Percentiles rank a stretch among this genome's conserved stretches.
Conservation (phyloP, 2,329 filamentous ascomycete species). For the Microdochium bolleyi region DNA sequence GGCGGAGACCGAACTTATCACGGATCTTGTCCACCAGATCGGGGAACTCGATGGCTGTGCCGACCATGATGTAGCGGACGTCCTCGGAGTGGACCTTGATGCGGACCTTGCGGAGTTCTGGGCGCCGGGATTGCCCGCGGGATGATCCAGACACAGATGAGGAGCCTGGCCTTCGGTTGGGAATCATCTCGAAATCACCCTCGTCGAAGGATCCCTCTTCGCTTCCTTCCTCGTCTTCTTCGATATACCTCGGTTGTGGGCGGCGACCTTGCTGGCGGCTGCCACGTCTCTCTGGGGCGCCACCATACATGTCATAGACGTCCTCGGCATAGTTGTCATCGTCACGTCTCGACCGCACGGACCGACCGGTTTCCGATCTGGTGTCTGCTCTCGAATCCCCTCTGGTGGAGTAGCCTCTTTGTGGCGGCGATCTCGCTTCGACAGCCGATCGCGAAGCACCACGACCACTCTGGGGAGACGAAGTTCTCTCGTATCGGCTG, state of each 20-base stretch:
- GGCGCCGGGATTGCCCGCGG: slow-evolving; percentile 48
- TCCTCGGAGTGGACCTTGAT: slow-evolving; percentile 91
- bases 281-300: slow-evolving; percentile 19
- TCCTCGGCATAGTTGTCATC: slow-evolving; percentile 61
- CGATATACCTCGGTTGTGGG: slow-evolving; percentile 56
- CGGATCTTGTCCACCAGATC: slow-evolving; percentile 74
- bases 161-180: slow-evolving; percentile 38
- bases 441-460: slow-evolving; percentile 27
- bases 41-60: slow-evolving; percentile 61
- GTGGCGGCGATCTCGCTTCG: slow-evolving; percentile 36
- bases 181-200: slow-evolving; percentile 73
- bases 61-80: slow-evolving; percentile 86
- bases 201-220: slow-evolving; percentile 69
- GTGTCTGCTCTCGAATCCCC: neutral
- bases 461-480: slow-evolving; percentile 32
- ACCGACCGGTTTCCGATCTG: too few species aligned
- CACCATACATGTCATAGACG: slow-evolving; percentile 56
- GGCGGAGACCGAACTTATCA: slow-evolving; percentile 74
- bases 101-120: slow-evolving; percentile 69
- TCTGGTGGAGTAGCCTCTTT: slow-evolving; percentile 28
- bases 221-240: slow-evolving; percentile 72
- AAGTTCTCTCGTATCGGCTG: slow-evolving; percentile 46
- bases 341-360: slow-evolving; percentile 15
- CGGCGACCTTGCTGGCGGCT: slow-evolving; percentile 30
- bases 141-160: slow-evolving; percentile 39